phyloP scores from a whole-genome alignment of 2,329 filamentous ascomycete genomes.

The Sphaerulina musiva region DNA sequence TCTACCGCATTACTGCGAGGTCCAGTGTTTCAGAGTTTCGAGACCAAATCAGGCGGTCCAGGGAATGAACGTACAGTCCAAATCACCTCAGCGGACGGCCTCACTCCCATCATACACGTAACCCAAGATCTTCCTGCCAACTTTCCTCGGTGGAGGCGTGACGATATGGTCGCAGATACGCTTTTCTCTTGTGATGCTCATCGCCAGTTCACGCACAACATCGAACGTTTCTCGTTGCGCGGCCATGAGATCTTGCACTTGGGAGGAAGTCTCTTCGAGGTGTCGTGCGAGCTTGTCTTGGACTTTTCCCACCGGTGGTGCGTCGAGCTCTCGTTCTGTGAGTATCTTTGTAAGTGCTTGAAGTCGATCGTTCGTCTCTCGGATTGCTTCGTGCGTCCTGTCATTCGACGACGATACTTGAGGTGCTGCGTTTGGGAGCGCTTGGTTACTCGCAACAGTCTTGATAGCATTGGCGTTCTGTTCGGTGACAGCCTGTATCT shows the following conservation, averaged over 20 bases:
- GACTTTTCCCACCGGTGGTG: not conserved
- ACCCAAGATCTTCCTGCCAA: slow-evolving; percentile 29
- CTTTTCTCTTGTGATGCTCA: slow-evolving; percentile 21
- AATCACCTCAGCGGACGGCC: not conserved
- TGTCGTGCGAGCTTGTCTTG: slow-evolving; percentile 12
- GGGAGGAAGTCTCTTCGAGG: slow-evolving; percentile 22
- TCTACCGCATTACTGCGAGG: no score
- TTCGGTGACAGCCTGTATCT: slow-evolving; percentile 30
- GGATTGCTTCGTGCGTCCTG: slow-evolving; percentile 9
- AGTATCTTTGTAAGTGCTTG: slow-evolving; percentile 1
- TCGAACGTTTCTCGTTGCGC: slow-evolving; percentile 27
- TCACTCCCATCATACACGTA: slow-evolving; percentile 32
- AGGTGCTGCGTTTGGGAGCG: not conserved
- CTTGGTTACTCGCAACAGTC: slow-evolving; percentile 15
- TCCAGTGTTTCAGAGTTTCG: no score
- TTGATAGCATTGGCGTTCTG: slow-evolving; percentile 24
- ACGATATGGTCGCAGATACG: slow-evolving; percentile 27
- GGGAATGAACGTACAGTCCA: no score
- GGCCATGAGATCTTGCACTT: slow-evolving; percentile 26
- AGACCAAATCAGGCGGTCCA: no score
- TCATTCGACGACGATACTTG: slow-evolving; percentile 2
- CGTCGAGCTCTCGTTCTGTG: not conserved
- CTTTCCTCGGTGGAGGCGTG: slow-evolving; percentile 30
- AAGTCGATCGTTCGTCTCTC: slow-evolving; percentile 4
- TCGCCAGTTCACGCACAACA: slow-evolving; percentile 22